A percentile compares a stretch with the other conserved stretches of the same genome.
phyloP scores from a whole-genome alignment of 2,329 filamentous ascomycete genomes.

The Penicillium italicum region DNA sequence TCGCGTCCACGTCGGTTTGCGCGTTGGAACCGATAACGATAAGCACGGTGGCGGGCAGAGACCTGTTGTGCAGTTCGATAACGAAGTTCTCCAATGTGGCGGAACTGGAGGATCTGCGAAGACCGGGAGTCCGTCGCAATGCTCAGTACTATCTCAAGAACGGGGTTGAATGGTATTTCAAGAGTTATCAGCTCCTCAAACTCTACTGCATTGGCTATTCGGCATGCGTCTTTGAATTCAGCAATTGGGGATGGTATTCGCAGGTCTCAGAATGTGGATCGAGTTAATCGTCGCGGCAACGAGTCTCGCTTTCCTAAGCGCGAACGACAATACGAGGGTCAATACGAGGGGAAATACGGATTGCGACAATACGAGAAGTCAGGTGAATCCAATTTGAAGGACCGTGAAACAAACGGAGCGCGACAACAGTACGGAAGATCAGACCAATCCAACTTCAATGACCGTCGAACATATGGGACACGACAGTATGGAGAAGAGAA shows the following conservation, averaged over 20 bases:
- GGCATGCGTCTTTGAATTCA: slow-evolving; percentile 59
- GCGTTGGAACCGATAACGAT: slow-evolving; percentile 6
- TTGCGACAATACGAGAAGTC: slow-evolving; percentile 1
- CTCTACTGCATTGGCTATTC: slow-evolving; percentile 24
- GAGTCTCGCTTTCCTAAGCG: background rate
- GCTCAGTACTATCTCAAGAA: slow-evolving; percentile 7
- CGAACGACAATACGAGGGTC: background rate
- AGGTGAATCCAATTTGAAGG: background rate
- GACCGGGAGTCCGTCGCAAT: slow-evolving; percentile 3
- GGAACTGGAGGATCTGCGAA: background rate
- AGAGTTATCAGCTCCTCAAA: background rate
- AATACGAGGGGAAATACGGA: background rate
- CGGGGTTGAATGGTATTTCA: background rate
- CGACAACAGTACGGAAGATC: background rate
- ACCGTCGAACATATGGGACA: background rate
- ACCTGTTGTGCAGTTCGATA: background rate
- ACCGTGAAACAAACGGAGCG: background rate
- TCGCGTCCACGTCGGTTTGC: background rate
- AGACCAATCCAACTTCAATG: background rate
- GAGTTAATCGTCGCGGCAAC: slow-evolving; percentile 8
- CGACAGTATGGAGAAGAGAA: background rate
- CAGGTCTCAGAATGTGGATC: slow-evolving; percentile 31
- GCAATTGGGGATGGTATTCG: slow-evolving; percentile 67
- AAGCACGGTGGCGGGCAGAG: background rate
- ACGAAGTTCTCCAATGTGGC: background rate